These are phyloP conservation scores for Kingdonia uniflora DNA, from an alignment of 164 flowering plant genomes.

Conservation along the genomic window DNA sequence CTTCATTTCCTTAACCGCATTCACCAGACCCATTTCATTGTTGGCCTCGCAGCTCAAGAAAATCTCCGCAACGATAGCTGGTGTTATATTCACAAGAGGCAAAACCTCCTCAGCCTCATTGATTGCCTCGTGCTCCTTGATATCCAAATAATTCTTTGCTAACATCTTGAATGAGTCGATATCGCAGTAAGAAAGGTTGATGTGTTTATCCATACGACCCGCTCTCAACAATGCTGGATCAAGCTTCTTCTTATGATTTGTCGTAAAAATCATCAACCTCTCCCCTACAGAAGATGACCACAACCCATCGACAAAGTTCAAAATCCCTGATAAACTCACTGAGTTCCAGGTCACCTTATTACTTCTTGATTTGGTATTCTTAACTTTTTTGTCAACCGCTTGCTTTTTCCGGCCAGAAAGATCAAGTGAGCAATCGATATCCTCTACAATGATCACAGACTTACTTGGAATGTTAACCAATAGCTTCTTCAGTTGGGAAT, in stretches of 20 bases:
- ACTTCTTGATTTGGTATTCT: not conserved
- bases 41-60: slow-evolving; percentile 26
- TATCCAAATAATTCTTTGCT: slow-evolving; percentile 14
- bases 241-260: no score
- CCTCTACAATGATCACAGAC: slow-evolving; percentile 23
- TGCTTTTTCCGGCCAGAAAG: slow-evolving; percentile 15
- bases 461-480: slow-evolving; percentile 19
- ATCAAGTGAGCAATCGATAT: no score
- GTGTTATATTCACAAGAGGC: slow-evolving; percentile 15
- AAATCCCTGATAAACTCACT: slow-evolving; percentile 15
- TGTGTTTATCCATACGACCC: slow-evolving; percentile 29
- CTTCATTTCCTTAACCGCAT: slow-evolving; percentile 14
- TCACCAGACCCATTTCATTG: slow-evolving; percentile 14
- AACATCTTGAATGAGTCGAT: slow-evolving; percentile 14
- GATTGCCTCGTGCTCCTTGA: slow-evolving; percentile 15
- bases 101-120: no score
- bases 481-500: slow-evolving; percentile 22
- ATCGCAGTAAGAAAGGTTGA: slow-evolving; percentile 17
- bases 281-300: no score
- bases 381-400: no score
- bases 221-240: no score
- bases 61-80: slow-evolving; percentile 21
- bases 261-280: no score
- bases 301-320: no score
- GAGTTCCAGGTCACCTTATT: slow-evolving; percentile 4